Percentiles rank a stretch among this genome's conserved stretches.
These are phyloP conservation scores for Phyllosticta citriasiana DNA, from an alignment of 2,329 filamentous ascomycete genomes.

Conservation along the genomic window DNA sequence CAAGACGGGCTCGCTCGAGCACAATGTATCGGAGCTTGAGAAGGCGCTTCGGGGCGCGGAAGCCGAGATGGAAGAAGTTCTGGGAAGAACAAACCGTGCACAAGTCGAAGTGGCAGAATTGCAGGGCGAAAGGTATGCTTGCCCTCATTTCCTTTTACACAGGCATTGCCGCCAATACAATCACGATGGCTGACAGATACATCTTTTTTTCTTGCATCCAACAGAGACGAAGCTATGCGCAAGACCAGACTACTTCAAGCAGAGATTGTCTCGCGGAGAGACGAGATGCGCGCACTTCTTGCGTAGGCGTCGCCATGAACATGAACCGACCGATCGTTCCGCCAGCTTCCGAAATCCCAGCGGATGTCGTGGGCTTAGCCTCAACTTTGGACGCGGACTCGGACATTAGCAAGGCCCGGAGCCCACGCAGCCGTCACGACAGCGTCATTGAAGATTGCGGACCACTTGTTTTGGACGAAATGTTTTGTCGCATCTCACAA, in stretches of 20 bases:
- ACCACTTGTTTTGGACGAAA: neutral
- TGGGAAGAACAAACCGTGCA: conserved; percentile 69
- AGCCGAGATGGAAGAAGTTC: conserved; percentile 73
- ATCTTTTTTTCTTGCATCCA: conserved; percentile 11
- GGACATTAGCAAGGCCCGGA: neutral
- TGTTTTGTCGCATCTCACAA: neutral
- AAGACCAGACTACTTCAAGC: conserved; percentile 61
- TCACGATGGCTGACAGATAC: conserved; percentile 4
- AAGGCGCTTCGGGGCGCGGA: conserved; percentile 67
- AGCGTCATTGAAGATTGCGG: neutral
- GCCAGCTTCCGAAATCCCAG: neutral
- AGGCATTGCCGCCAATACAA: neutral
- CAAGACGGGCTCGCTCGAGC: conserved; percentile 65
- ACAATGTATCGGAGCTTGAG: conserved; percentile 76
- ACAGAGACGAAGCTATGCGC: conserved; percentile 60
- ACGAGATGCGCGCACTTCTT: conserved; percentile 46
- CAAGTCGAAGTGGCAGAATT: conserved; percentile 76
- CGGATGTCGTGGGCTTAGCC: neutral
- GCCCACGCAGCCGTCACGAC: neutral
- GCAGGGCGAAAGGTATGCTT: conserved; percentile 51
- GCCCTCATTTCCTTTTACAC: neutral
- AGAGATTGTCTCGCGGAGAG: conserved; percentile 54
- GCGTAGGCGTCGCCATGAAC: conserved; percentile 11
- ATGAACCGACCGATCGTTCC: neutral
- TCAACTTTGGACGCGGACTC: neutral